A percentile compares a stretch with the other conserved stretches of the same genome.
Evolutionary conservation across 331 rosid species (phyloP).

Genomic region (Telfairia occidentalis): DNA sequence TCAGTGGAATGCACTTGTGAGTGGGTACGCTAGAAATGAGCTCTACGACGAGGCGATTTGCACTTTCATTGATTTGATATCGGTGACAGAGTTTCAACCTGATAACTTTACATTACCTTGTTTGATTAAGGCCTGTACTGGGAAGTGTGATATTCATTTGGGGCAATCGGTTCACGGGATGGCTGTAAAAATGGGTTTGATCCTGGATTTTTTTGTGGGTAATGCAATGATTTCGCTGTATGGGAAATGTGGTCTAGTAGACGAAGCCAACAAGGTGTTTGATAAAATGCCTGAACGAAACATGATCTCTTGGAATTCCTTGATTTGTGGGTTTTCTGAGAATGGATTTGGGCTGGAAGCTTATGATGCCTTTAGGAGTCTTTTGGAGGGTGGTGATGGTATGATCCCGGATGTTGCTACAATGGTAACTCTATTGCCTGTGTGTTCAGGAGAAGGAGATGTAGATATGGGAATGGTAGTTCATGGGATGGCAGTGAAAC

Average conservation of each 20-base stretch:
- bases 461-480: constrained; percentile 41
- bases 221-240: constrained; percentile 61
- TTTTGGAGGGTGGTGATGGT: constrained; percentile 33
- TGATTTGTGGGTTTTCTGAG: constrained; percentile 47
- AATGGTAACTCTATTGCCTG: constrained; percentile 53
- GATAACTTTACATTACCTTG: constrained; percentile 67
- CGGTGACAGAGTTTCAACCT: constrained; percentile 38
- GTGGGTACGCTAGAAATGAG: constrained; percentile 45
- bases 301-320: constrained; percentile 77
- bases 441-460: constrained; percentile 41
- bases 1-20: constrained; percentile 70
- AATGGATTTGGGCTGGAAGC: constrained; percentile 33
- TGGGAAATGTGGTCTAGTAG: constrained; percentile 45
- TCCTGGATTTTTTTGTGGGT: constrained; percentile 54
- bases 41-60: constrained; percentile 39
- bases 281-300: constrained; percentile 44
- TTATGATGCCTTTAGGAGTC: constrained; percentile 25
- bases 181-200: constrained; percentile 41
- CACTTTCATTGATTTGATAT: constrained; percentile 36
- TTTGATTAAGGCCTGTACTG: constrained; percentile 54
- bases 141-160: constrained; percentile 31
- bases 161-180: constrained; percentile 56
- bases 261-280: constrained; percentile 43
- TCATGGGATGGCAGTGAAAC: constrained; percentile 71
- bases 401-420: constrained; percentile 67